These are phyloP conservation scores for Boletus sensibilis DNA, from an alignment of 768 basidiomycete species.

Conservation along the genomic window DNA sequence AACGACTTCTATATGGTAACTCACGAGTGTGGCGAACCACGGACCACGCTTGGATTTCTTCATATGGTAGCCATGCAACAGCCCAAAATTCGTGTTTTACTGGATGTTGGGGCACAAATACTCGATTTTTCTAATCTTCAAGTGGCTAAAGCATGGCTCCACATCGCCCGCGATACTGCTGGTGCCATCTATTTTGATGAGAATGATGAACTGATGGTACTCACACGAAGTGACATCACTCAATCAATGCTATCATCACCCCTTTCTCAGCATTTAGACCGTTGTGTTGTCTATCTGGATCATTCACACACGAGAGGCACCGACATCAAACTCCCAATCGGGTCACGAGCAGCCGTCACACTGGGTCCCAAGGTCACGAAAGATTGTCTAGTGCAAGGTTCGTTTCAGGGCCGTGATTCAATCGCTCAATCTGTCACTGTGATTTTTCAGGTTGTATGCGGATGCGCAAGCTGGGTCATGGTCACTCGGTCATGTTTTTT, in stretches of 20 bases:
- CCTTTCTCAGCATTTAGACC: conserved; percentile 25
- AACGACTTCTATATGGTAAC: conserved; percentile 11
- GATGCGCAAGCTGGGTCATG: conserved; percentile 46
- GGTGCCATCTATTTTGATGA: conserved; percentile 31
- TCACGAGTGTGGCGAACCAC: background rate
- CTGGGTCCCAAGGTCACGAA: conserved; percentile 38
- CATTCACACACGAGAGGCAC: conserved; percentile 41
- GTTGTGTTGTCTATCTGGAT: conserved; percentile 37
- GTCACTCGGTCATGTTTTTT: conserved; percentile 46
- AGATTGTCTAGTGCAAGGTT: conserved; percentile 35
- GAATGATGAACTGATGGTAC: conserved; percentile 29
- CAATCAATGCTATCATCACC: conserved; percentile 30
- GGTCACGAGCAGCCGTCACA: too few species aligned
- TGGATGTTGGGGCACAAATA: conserved; percentile 53
- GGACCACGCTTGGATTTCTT: conserved; percentile 16
- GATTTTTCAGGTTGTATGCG: conserved; percentile 46
- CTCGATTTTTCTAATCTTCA: conserved; percentile 33
- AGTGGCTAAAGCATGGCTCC: conserved; percentile 42
- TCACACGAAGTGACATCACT: conserved; percentile 17
- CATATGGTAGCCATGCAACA: conserved; percentile 29
- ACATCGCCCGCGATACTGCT: conserved; percentile 1
- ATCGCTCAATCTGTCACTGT: background rate
- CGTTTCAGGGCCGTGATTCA: background rate
- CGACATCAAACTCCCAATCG: conserved; percentile 34
- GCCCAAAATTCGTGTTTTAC: conserved; percentile 41